A percentile compares a stretch with the other conserved stretches of the same genome.
Conservation (phyloP, 129 eudicot species). For the Pulicaria dysenterica region DNA sequence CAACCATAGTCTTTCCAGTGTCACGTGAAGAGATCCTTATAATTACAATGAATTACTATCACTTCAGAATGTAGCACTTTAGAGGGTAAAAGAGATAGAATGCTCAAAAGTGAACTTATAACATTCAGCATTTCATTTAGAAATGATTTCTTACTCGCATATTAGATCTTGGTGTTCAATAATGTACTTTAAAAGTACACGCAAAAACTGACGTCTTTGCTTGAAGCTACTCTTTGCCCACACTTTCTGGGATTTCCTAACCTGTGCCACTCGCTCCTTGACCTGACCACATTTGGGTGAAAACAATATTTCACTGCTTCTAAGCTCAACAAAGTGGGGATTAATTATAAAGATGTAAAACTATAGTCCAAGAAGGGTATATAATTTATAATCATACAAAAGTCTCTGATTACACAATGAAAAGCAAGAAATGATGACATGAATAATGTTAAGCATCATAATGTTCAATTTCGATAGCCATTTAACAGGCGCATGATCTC, state of each 20-base stretch:
- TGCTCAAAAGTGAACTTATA: constrained; percentile 13
- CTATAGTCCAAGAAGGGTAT: constrained; percentile 12
- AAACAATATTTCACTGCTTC: neutral
- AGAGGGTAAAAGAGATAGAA: neutral
- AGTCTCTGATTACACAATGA: constrained; percentile 14
- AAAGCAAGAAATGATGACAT: constrained; percentile 6
- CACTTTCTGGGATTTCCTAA: constrained; percentile 85
- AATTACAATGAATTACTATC: constrained; percentile 23
- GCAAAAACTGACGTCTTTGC: constrained; percentile 94
- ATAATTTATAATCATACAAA: constrained; percentile 4
- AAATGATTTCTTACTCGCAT: constrained; percentile 71
- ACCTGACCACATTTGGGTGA: constrained; percentile 51
- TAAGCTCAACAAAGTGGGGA: neutral
- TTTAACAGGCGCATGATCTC: neutral
- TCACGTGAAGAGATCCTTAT: constrained; percentile 90
- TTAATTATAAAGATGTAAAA: neutral
- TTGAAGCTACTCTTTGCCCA: constrained; percentile 98
- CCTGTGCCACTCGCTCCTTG: constrained; percentile 85
- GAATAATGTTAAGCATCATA: constrained; percentile 7
- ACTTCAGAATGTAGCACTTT: constrained; percentile 7
- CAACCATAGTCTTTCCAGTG: constrained; percentile 98
- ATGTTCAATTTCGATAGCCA: constrained; percentile 3
- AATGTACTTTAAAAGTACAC: constrained; percentile 89
- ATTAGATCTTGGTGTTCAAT: constrained; percentile 97
- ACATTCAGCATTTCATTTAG: neutral